These are phyloP conservation scores for Odonthalia washingtoniensis DNA, from an alignment of 31 red algal species.

Conservation along the genomic window DNA sequence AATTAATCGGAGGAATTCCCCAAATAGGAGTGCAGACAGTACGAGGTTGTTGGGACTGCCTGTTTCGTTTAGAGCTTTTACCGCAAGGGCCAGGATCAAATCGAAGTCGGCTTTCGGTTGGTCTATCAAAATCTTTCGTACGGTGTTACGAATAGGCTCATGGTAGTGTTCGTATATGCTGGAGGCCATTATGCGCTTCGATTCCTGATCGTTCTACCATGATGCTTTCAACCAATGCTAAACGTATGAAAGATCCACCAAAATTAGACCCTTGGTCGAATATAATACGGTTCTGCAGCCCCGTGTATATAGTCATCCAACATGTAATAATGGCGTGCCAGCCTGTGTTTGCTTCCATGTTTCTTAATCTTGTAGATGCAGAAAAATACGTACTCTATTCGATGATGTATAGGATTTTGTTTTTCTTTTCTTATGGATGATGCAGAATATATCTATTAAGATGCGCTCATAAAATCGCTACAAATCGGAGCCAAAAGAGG, in stretches of 20 bases:
- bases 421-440: too few relatives aligned
- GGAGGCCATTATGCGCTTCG: too few relatives aligned
- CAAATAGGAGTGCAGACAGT: constrained; percentile 26
- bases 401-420: too few relatives aligned
- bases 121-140: constrained; percentile 1
- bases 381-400: too few relatives aligned
- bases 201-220: constrained; percentile 1
- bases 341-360: neutral
- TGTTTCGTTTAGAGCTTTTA: constrained; percentile 47
- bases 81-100: neutral
- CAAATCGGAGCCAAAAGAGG: constrained; percentile 28
- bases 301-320: constrained; percentile 25
- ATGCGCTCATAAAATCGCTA: constrained; percentile 8
- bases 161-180: constrained; percentile 44
- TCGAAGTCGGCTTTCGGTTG: neutral
- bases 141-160: constrained; percentile 20
- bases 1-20: constrained; percentile 13
- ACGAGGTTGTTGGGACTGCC: neutral
- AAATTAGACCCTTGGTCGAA: constrained; percentile 44
- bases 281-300: constrained; percentile 49
- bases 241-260: neutral
- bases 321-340: neutral
- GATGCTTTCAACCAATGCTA: constrained; percentile 3
- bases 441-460: too few relatives aligned
- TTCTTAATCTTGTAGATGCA: neutral